Conservation (phyloP, 371 early-diverging fungal species). For the Rhizopus arrhizus region DNA sequence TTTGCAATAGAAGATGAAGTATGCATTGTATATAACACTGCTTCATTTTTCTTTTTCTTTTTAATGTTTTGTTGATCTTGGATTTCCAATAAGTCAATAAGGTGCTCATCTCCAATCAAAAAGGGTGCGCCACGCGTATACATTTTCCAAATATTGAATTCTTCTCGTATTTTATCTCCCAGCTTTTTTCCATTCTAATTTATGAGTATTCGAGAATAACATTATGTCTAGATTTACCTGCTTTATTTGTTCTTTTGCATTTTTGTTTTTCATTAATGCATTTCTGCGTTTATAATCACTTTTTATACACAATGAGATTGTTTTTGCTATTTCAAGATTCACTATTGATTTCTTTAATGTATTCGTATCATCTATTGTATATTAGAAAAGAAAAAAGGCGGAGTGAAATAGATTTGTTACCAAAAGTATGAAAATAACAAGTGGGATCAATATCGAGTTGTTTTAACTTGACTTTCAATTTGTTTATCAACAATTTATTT, state of each 20-base stretch:
- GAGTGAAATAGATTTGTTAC: neutral
- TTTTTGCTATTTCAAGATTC: slow-evolving; percentile 28
- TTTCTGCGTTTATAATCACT: slow-evolving; percentile 34
- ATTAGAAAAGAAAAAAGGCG: neutral
- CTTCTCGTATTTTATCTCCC: slow-evolving; percentile 36
- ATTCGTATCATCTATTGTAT: slow-evolving; percentile 18
- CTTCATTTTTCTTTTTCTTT: slow-evolving; percentile 12
- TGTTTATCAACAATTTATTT: neutral
- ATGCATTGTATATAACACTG: neutral
- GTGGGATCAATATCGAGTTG: neutral
- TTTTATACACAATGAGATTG: slow-evolving; percentile 25
- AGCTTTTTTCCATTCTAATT: slow-evolving; percentile 7
- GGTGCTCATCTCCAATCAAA: slow-evolving; percentile 32
- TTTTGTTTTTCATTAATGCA: slow-evolving; percentile 33
- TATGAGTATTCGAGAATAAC: too few relatives aligned
- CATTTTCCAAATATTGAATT: slow-evolving; percentile 30
- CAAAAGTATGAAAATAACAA: neutral
- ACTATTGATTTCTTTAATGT: slow-evolving; percentile 19
- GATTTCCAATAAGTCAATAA: slow-evolving; percentile 24
- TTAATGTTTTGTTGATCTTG: slow-evolving; percentile 32
- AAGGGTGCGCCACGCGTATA: slow-evolving; percentile 32
- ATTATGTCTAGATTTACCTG: slow-evolving; percentile 21
- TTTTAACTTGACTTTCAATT: neutral
- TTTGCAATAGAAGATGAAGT: slow-evolving; percentile 14
- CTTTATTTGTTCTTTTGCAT: slow-evolving; percentile 31